phyloP scores from a whole-genome alignment of 139 green algal genomes.

The Chlamydomonas asymmetrica region DNA sequence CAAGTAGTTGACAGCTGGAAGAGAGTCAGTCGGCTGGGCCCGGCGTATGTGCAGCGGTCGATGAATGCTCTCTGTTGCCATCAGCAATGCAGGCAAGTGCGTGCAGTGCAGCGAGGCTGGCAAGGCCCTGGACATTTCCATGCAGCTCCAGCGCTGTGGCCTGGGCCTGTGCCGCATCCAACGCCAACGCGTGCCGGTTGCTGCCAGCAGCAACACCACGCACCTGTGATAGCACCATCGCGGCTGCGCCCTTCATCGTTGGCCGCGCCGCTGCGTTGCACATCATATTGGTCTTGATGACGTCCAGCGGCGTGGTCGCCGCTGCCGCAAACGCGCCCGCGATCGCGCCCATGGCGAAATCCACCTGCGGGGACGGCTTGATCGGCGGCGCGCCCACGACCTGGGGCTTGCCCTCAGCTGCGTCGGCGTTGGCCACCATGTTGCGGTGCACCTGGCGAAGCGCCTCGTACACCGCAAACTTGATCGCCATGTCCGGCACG shows the following conservation, averaged over 20 bases:
- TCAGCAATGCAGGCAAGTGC: too few species aligned
- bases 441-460: constrained; percentile 64
- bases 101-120: too few species aligned
- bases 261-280: constrained; percentile 66
- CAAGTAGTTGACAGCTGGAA: too few species aligned
- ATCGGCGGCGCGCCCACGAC: too few species aligned
- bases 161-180: too few species aligned
- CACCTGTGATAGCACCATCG: constrained; percentile 5
- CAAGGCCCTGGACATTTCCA: too few species aligned
- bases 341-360: constrained; percentile 78
- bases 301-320: constrained; percentile 86
- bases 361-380: constrained; percentile 53
- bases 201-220: background rate
- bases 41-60: too few species aligned
- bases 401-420: too few species aligned
- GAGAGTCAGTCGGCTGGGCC: too few species aligned
- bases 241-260: constrained; percentile 39
- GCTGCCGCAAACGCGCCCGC: constrained; percentile 76
- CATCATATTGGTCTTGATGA: constrained; percentile 95
- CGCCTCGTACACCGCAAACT: constrained; percentile 84
- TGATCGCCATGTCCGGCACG: constrained; percentile 88
- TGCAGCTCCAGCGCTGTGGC: too few species aligned
- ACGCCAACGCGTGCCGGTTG: background rate
- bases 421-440: constrained; percentile 19
- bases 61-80: too few species aligned